phyloP scores from a whole-genome alignment of 257 asterid genomes.

The Przewalskia tangutica region DNA sequence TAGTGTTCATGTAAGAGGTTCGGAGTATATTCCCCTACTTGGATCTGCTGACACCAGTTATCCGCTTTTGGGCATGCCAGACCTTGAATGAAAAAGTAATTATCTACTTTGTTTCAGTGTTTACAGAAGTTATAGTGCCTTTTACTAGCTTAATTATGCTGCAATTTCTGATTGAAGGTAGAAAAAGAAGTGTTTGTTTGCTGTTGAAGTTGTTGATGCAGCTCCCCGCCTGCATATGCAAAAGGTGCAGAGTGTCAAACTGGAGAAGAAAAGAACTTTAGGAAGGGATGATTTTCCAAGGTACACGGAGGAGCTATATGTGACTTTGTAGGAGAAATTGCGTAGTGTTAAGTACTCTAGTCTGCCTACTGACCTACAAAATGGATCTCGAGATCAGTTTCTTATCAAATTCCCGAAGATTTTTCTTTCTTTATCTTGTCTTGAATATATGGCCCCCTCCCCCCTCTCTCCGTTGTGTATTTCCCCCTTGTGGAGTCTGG shows the following conservation, averaged over 20 bases:
- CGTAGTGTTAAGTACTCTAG: neutral
- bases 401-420: neutral
- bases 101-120: neutral
- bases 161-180: neutral
- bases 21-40: conserved; percentile 69
- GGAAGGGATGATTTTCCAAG: neutral
- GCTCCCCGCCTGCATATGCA: neutral
- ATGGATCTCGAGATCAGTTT: neutral
- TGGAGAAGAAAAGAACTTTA: neutral
- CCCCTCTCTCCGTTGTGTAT: neutral
- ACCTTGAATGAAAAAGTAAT: conserved; percentile 28
- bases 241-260: neutral
- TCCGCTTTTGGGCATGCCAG: conserved; percentile 36
- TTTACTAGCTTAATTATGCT: neutral
- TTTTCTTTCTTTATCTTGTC: neutral
- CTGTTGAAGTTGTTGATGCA: neutral
- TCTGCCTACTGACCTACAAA: neutral
- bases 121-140: neutral
- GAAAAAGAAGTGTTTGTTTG: neutral
- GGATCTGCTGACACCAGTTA: conserved; percentile 58
- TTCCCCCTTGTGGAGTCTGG: neutral
- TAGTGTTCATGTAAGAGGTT: conserved; percentile 89
- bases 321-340: neutral
- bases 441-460: neutral
- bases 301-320: neutral